Base-by-base conservation (phyloP, 495 filamentous ascomycete genomes). In the Aspergillus ellipticus region DNA sequence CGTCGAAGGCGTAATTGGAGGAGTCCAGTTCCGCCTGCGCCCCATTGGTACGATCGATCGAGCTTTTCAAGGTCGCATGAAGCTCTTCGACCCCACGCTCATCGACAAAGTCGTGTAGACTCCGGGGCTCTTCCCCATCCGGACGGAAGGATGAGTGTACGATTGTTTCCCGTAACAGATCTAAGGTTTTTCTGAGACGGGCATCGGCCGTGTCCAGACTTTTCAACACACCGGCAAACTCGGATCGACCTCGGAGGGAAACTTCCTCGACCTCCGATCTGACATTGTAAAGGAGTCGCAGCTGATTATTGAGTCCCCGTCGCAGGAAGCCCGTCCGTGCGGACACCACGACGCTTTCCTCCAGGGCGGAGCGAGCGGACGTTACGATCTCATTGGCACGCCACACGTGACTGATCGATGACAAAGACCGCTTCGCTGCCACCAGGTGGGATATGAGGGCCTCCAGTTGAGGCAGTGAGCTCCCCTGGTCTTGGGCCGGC, bases 61-160 rank as follows among this genome's bases (percentile, higher is more conserved):
- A 87, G 35, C 74, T 75, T 59, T 88, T 89, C 43, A 97, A 68
- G 0, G 79, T 71, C 39, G 82, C 71, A 50, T 84, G 79, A 54
- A 96, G 76, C 51, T 79, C 76, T 26, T 89, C 86, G 5, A 96
- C 88, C 9, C 82, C 84, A 17, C 82, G 74, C 62, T 90, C 89
- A 63, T 97, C 92, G 42, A 97, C 85, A 71, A 97, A 98, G 67
- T 96, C 92, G 63, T 92, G 81, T 57, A 98, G 72, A 58, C 75
- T 88, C 67, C 87, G 88, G 19, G 79, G 75, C 37, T 81, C 80
- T 66, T 90, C 86, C 15, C 80, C 81, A 0, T 75, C 75, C 0
- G 88, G 86, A 48, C 88, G 84, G 55, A 97, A 89, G 6, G 83
- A 77, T 11, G 82, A 72, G 57, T 96, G 86, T 2, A 97, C 89